A percentile compares a stretch with the other conserved stretches of the same genome.
These are phyloP conservation scores for Euphorbia pulcherrima DNA, from an alignment of 345 rosid species.

Conservation along the genomic window DNA sequence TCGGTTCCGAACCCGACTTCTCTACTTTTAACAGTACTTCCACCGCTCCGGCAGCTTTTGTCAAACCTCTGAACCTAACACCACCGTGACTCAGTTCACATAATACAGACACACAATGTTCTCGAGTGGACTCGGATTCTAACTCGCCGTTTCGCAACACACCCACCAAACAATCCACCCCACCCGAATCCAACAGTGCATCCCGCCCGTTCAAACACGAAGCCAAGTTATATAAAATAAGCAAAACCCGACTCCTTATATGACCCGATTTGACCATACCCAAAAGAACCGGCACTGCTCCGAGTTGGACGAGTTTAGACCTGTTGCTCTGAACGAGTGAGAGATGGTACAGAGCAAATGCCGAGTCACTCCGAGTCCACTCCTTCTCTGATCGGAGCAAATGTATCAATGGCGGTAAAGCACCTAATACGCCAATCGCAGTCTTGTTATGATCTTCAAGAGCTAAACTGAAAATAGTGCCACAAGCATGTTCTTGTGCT, in stretches of 20 bases:
- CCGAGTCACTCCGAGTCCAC: slow-evolving; percentile 71
- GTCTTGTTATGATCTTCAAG: slow-evolving; percentile 72
- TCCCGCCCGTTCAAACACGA: slow-evolving; percentile 51
- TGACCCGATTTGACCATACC: slow-evolving; percentile 56
- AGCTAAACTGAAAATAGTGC: slow-evolving; percentile 74
- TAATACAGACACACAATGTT: slow-evolving; percentile 60
- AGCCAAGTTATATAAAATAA: slow-evolving; percentile 55
- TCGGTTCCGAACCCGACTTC: slow-evolving; percentile 42
- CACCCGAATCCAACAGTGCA: slow-evolving; percentile 73
- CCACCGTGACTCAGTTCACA: slow-evolving; percentile 56
- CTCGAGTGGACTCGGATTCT: slow-evolving; percentile 44
- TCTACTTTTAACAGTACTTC: slow-evolving; percentile 54
- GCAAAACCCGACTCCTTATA: slow-evolving; percentile 41
- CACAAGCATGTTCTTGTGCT: slow-evolving; percentile 77
- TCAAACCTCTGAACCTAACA: slow-evolving; percentile 64
- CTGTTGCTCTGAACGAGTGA: slow-evolving; percentile 65
- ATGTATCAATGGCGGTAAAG: slow-evolving; percentile 64
- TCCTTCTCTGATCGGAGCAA: slow-evolving; percentile 52
- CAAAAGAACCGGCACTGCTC: slow-evolving; percentile 56
- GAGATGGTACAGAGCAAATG: slow-evolving; percentile 76
- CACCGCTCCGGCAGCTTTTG: slow-evolving; percentile 54
- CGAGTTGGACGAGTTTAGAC: slow-evolving; percentile 54
- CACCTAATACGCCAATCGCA: slow-evolving; percentile 87
- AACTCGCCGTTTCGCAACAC: slow-evolving; percentile 37
- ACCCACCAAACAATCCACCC: slow-evolving; percentile 58